Conservation (phyloP, 257 asterid genomes). For the Pogostemon cablin region DNA sequence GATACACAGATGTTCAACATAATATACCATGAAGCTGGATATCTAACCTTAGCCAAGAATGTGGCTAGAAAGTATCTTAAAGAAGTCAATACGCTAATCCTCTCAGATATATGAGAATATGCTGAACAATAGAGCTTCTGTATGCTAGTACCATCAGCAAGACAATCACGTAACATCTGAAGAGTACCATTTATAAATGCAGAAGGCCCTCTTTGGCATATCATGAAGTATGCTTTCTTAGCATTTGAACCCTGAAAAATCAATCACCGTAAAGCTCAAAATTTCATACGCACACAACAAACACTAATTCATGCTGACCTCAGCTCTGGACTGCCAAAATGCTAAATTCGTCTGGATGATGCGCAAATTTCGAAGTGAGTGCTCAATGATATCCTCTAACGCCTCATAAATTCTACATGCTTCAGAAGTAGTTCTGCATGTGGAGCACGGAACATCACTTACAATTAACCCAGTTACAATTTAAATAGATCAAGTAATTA, state of each 20-base stretch:
- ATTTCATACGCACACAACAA: conserved; percentile 21
- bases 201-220: conserved; percentile 86
- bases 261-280: conserved; percentile 20
- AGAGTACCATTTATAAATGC: conserved; percentile 81
- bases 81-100: conserved; percentile 69
- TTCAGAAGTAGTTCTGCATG: conserved; percentile 60
- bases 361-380: conserved; percentile 70
- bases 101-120: conserved; percentile 79
- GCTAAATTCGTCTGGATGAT: conserved; percentile 71
- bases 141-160: conserved; percentile 69
- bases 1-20: conserved; percentile 14
- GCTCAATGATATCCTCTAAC: conserved; percentile 82
- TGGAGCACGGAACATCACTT: conserved; percentile 31
- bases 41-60: conserved; percentile 88
- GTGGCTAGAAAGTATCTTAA: conserved; percentile 77
- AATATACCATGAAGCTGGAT: conserved; percentile 7
- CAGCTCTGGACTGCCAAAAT: conserved; percentile 88
- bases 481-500: conserved; percentile 16
- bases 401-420: conserved; percentile 52
- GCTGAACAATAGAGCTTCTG: conserved; percentile 65
- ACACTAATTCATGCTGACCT: conserved; percentile 53
- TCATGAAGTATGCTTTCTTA: conserved; percentile 83
- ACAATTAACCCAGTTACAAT: conserved; percentile 15
- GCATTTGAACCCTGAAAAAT: conserved; percentile 71
- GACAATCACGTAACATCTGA: conserved; percentile 62